Percentiles rank a stretch among this genome's conserved stretches.
Conservation (phyloP, 345 rosid species). For the Abelmoschus esculentus region DNA sequence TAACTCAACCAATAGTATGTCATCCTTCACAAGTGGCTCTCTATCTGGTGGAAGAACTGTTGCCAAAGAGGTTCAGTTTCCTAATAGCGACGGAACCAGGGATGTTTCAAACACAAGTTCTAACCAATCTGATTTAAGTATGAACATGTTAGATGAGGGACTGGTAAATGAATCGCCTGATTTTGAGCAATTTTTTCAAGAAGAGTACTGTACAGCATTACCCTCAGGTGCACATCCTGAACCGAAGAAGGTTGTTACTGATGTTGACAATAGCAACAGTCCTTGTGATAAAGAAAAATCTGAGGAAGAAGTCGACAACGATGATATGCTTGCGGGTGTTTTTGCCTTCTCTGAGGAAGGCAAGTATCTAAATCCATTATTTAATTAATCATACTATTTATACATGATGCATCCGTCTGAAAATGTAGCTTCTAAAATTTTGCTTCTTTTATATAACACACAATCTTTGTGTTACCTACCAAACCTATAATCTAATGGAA, state of each 20-base stretch:
- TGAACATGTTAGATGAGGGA: conserved; percentile 50
- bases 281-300: conserved; percentile 54
- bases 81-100: conserved; percentile 41
- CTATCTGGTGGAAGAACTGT: conserved; percentile 50
- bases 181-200: conserved; percentile 68
- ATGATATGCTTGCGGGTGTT: conserved; percentile 86
- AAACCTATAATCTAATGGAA: conserved; percentile 1
- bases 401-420: too few species aligned
- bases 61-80: too few species aligned
- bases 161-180: conserved; percentile 39
- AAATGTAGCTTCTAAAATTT: too few species aligned
- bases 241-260: conserved; percentile 33
- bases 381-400: too few species aligned
- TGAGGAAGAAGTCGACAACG: conserved; percentile 67
- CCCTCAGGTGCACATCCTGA: conserved; percentile 22
- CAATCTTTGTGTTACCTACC: too few species aligned
- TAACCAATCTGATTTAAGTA: conserved; percentile 52
- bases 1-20: conserved; percentile 27
- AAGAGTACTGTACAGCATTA: conserved; percentile 45
- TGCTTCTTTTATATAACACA: too few species aligned
- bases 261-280: conserved; percentile 34
- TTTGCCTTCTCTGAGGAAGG: conserved; percentile 96
- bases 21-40: conserved; percentile 40
- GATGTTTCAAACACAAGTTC: conserved; percentile 57
- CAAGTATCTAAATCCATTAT: too few species aligned